Evolutionary conservation across 1,284 basidiomycete genomes (phyloP).

Genomic region (Cryptococcus amylolentus): DNA sequence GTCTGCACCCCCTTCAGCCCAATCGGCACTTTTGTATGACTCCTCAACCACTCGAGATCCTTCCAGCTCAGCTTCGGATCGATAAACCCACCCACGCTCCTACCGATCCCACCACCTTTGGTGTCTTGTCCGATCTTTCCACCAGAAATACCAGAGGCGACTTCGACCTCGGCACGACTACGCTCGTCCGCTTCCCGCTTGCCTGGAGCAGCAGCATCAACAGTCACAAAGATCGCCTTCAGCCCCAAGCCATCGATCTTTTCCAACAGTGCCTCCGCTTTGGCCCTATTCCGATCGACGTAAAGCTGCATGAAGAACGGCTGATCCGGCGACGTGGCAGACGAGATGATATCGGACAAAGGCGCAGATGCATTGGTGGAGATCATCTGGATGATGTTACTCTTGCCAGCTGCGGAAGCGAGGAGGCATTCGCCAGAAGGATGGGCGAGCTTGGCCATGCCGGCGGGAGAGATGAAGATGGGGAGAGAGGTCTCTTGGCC

Average conservation of each 20-base stretch:
- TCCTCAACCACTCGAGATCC: slow-evolving; percentile 46
- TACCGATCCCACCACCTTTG: slow-evolving; percentile 50
- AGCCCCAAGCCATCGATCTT: slow-evolving; percentile 40
- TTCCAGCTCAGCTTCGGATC: slow-evolving; percentile 46
- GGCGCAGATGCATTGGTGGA: slow-evolving; percentile 49
- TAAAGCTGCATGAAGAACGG: slow-evolving; percentile 51
- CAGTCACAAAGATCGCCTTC: slow-evolving; percentile 50
- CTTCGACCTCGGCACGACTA: slow-evolving; percentile 43
- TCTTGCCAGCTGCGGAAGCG: slow-evolving; percentile 41
- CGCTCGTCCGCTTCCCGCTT: slow-evolving; percentile 51
- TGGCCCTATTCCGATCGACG: slow-evolving; percentile 45
- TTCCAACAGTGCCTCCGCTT: slow-evolving; percentile 41
- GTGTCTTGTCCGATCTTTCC: slow-evolving; percentile 43
- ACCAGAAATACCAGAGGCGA: slow-evolving; percentile 44
- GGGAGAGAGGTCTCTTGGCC: slow-evolving; percentile 42
- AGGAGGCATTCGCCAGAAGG: slow-evolving; percentile 45
- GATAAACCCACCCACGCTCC: slow-evolving; percentile 48
- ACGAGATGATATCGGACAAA: slow-evolving; percentile 40
- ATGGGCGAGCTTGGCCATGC: slow-evolving; percentile 49
- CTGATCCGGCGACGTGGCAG: slow-evolving; percentile 26
- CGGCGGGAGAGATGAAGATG: slow-evolving; percentile 49
- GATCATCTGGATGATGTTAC: slow-evolving; percentile 48
- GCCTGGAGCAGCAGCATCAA: slow-evolving; percentile 49
- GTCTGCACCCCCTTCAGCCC: slow-evolving; percentile 50
- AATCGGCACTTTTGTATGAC: slow-evolving; percentile 43